phyloP scores from a whole-genome alignment of 495 filamentous ascomycete genomes.

The Neurospora sp. region DNA sequence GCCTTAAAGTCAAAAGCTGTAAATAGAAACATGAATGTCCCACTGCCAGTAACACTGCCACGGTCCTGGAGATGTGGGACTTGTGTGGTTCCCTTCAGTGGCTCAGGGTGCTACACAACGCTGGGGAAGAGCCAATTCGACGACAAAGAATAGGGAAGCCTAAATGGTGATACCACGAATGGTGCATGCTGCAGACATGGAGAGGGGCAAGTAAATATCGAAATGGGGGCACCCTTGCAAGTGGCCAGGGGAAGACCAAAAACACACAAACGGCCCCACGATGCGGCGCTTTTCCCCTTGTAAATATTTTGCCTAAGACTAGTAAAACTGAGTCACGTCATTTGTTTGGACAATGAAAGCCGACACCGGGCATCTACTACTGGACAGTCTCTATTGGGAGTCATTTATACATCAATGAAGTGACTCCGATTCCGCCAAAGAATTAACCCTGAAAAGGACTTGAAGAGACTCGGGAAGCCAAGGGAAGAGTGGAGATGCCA shows the following conservation, averaged over 20 bases:
- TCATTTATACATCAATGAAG: neutral
- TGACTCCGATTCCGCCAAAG: conserved; percentile 2
- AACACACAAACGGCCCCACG: conserved; percentile 8
- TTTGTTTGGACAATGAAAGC: conserved; percentile 1
- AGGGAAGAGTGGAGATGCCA: neutral
- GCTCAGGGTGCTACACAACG: neutral
- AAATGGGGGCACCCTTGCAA: neutral
- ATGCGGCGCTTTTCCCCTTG: conserved; percentile 5
- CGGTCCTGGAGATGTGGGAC: too few relatives aligned
- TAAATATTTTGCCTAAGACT: conserved; percentile 14
- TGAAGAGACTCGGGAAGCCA: neutral
- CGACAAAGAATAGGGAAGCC: neutral
- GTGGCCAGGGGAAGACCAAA: neutral
- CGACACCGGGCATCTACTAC: conserved; percentile 5
- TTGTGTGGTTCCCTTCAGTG: neutral
- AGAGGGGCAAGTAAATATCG: neutral
- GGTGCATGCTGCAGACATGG: neutral
- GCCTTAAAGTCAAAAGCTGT: neutral
- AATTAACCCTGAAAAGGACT: conserved; percentile 1
- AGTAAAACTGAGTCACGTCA: conserved; percentile 13
- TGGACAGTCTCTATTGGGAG: neutral
- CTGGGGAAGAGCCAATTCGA: neutral
- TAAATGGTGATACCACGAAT: neutral
- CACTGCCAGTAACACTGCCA: neutral
- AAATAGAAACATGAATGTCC: neutral